Evolutionary conservation across 176 grass and related monocot genomes (phyloP).

Genomic region (Cenchrus purpureus): DNA sequence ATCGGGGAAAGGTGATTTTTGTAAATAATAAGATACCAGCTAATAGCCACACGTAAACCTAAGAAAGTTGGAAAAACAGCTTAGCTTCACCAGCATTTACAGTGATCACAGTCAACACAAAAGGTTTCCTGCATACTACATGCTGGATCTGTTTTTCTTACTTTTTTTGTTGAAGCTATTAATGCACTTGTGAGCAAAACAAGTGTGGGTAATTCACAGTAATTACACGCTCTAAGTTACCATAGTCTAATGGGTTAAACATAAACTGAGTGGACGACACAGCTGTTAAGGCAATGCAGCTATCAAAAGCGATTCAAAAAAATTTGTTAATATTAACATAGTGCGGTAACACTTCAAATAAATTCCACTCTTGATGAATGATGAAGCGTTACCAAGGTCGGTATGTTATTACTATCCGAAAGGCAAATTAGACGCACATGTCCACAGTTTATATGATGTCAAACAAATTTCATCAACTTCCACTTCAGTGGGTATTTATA

Average conservation of each 20-base stretch:
- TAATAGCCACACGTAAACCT: not conserved
- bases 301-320: not conserved
- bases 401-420: not conserved
- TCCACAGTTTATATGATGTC: not conserved
- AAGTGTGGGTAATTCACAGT: not conserved
- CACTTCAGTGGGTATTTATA: not conserved
- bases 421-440: not conserved
- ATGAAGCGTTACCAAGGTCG: not conserved
- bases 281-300: not conserved
- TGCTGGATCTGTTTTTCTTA: not conserved
- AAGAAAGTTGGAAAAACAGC: not conserved
- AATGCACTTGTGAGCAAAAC: no score
- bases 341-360: not conserved
- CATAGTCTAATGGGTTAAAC: not conserved
- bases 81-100: constrained; percentile 12
- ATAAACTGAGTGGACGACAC: not conserved
- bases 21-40: not conserved
- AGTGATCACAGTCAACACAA: not conserved
- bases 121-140: not conserved
- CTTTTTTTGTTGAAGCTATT: not conserved
- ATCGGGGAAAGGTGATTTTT: not conserved
- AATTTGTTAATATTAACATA: not conserved
- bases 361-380: not conserved
- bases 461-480: not conserved
- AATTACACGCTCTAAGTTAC: not conserved